A percentile compares a stretch with the other conserved stretches of the same genome.
phyloP scores from a whole-genome alignment of 176 grass and related monocot species.

The Cocos nucifera region DNA sequence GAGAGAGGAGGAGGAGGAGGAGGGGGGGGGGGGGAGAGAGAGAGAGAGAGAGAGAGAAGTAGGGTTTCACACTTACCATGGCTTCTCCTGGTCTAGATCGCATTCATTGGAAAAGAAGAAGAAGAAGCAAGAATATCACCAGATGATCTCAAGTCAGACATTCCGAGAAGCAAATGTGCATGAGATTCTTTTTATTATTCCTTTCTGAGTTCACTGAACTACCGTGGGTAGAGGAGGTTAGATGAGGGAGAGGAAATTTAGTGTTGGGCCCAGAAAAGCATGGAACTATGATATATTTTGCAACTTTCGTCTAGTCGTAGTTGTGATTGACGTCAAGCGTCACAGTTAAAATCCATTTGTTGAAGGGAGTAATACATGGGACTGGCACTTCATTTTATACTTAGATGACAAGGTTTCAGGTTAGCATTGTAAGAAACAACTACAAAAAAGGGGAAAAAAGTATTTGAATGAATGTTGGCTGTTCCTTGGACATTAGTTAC shows the following conservation, averaged over 20 bases:
- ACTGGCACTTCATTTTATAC: background rate
- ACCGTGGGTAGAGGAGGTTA: background rate
- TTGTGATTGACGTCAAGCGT: background rate
- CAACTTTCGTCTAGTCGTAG: background rate
- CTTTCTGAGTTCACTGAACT: background rate
- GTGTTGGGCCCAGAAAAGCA: background rate
- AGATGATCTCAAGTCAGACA: slow-evolving; percentile 58
- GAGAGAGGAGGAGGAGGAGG: slow-evolving; percentile 19
- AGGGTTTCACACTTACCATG: background rate
- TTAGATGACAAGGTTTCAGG: background rate
- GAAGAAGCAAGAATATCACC: slow-evolving; percentile 34
- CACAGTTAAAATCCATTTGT: background rate
- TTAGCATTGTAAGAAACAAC: too few species aligned
- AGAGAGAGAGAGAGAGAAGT: slow-evolving; percentile 5
- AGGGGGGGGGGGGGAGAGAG: slow-evolving; percentile 14
- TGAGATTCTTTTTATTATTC: slow-evolving; percentile 60
- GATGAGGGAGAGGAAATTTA: background rate
- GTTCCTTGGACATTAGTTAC: background rate
- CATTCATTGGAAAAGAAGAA: slow-evolving; percentile 9
- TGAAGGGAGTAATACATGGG: background rate
- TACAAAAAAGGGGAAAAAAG: too few species aligned
- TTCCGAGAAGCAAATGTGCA: slow-evolving; percentile 48
- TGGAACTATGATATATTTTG: background rate
- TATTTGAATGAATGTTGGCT: background rate
- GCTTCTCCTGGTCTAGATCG: background rate